Conservation (phyloP, 2,329 filamentous ascomycete species). For the Hymenoscyphus infarciens region DNA sequence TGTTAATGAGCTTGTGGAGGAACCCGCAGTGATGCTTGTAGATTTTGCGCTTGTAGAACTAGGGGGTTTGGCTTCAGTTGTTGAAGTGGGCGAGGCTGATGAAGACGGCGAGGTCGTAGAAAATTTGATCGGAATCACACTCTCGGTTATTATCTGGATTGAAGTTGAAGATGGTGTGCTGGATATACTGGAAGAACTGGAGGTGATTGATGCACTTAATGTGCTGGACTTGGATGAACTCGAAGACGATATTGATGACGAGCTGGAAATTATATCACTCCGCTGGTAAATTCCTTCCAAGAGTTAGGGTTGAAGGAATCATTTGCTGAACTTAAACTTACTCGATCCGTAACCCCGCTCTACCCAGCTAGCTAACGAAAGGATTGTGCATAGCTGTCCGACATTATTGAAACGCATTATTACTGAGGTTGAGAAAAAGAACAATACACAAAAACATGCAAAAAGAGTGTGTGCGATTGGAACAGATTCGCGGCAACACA, state of each 20-base stretch:
- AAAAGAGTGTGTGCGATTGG: neutral
- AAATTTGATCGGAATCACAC: neutral
- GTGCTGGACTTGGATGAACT: neutral
- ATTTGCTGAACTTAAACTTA: neutral
- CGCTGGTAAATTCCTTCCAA: neutral
- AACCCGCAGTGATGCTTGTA: no score
- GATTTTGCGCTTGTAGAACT: neutral
- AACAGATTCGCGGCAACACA: neutral
- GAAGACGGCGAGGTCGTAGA: neutral
- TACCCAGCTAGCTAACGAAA: neutral
- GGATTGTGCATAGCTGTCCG: neutral
- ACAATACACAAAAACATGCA: neutral
- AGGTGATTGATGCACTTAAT: neutral
- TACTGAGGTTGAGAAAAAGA: neutral
- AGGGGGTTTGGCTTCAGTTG: neutral
- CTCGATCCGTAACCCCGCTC: constrained; percentile 4
- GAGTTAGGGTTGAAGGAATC: constrained; percentile 1
- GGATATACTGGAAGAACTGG: neutral
- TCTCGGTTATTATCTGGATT: neutral
- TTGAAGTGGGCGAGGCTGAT: neutral
- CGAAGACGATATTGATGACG: neutral
- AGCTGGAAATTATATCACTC: neutral
- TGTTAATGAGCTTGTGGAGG: no score
- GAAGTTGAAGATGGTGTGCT: neutral
- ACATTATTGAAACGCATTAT: constrained; percentile 1